Conservation (phyloP, 179 eudicot species). For the Heliamphora pulchella region DNA sequence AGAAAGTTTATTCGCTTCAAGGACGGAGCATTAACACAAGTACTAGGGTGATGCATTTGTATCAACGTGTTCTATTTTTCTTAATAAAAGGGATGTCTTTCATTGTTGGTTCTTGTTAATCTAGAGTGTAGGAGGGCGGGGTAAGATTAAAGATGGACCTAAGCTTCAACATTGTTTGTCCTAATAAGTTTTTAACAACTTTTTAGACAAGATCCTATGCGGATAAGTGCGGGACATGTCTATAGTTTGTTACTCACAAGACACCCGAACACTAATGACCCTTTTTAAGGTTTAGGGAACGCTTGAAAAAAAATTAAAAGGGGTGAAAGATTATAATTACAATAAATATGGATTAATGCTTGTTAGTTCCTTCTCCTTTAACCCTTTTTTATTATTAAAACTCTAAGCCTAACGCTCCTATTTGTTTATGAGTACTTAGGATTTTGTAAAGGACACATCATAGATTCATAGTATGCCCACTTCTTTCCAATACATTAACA, state of each 20-base stretch:
- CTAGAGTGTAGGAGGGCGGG: background rate
- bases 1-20: background rate
- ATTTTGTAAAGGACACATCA: background rate
- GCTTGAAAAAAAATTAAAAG: background rate
- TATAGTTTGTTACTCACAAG: background rate
- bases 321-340: background rate
- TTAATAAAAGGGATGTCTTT: background rate
- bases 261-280: background rate
- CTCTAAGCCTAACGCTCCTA: background rate
- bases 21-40: background rate
- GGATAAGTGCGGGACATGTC: background rate
- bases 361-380: background rate
- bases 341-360: background rate
- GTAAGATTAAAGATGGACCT: background rate
- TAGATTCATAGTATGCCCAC: background rate
- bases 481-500: background rate
- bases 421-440: background rate
- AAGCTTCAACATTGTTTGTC: background rate
- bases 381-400: background rate
- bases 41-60: background rate
- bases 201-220: too few relatives aligned
- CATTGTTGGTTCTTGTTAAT: background rate
- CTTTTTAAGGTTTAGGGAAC: background rate
- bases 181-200: background rate
- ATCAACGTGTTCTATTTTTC: background rate